Evolutionary conservation across 768 basidiomycete genomes (phyloP).

Genomic region (Pisolithus tinctorius): DNA sequence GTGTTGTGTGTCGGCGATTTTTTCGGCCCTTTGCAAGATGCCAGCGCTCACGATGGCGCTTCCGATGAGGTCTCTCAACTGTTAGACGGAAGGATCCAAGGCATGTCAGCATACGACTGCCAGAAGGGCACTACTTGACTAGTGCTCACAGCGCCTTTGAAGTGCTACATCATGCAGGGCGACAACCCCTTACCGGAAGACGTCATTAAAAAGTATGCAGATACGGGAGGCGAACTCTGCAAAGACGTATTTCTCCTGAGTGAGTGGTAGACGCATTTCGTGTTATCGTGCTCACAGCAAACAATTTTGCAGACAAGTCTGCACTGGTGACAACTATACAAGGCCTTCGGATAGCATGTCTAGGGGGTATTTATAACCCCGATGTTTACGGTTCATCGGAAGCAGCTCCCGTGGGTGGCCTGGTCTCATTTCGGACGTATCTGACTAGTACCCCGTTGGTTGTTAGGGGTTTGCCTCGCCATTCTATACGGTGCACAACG

Average conservation of each 20-base stretch:
- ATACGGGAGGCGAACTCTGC: constrained; percentile 73
- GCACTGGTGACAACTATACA: constrained; percentile 72
- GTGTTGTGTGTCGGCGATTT: constrained; percentile 82
- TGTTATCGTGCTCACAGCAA: constrained; percentile 3
- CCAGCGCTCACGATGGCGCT: constrained; percentile 21
- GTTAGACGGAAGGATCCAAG: constrained; percentile 61
- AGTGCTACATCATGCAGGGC: constrained; percentile 92
- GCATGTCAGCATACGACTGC: constrained; percentile 29
- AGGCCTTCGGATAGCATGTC: constrained; percentile 77
- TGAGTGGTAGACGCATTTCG: constrained; percentile 32
- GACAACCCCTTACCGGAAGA: constrained; percentile 62
- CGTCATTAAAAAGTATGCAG: constrained; percentile 69
- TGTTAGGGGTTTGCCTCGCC: constrained; percentile 69
- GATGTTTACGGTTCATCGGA: constrained; percentile 54
- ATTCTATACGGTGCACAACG: constrained; percentile 62
- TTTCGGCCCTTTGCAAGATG: constrained; percentile 53
- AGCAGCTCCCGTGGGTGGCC: constrained; percentile 50
- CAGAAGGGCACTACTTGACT: constrained; percentile 9
- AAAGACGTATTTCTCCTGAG: constrained; percentile 82
- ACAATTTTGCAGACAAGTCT: constrained; percentile 59
- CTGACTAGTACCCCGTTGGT: constrained; percentile 2
- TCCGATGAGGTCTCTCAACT: constrained; percentile 54
- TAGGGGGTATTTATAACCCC: constrained; percentile 71
- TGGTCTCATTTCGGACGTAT: background rate
- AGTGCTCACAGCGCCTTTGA: constrained; percentile 60